Evolutionary conservation across 345 rosid genomes (phyloP).

Genomic region (Moringa oleifera): DNA sequence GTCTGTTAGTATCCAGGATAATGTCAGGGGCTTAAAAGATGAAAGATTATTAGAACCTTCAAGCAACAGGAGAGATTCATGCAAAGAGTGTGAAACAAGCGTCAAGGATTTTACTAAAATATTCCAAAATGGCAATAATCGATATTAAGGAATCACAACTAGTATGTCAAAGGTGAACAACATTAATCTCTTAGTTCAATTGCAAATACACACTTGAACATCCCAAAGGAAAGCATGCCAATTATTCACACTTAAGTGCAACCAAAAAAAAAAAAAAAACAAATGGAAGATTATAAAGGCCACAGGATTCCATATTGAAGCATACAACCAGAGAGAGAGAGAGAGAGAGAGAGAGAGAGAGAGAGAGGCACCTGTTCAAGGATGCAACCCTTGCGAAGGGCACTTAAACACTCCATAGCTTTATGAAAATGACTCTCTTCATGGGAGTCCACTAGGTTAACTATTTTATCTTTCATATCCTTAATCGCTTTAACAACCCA

Average conservation of each 20-base stretch:
- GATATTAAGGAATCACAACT: too few species aligned
- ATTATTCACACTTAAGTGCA: background rate
- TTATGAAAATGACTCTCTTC: slow-evolving; percentile 35
- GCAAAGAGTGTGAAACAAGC: background rate
- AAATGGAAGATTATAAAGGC: background rate
- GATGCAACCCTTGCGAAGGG: slow-evolving; percentile 84
- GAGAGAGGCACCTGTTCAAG: slow-evolving; percentile 62
- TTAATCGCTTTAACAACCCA: slow-evolving; percentile 61
- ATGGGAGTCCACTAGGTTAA: slow-evolving; percentile 36
- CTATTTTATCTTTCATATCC: slow-evolving; percentile 53
- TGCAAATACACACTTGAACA: background rate
- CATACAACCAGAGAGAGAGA: slow-evolving; percentile 9
- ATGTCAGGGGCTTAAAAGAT: background rate
- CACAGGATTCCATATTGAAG: too few species aligned
- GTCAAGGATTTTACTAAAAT: background rate
- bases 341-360: slow-evolving; percentile 6
- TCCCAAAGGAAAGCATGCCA: background rate
- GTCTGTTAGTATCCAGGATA: background rate
- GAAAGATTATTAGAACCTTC: background rate
- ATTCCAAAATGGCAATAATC: background rate
- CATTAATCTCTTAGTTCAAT: background rate
- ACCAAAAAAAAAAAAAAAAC: background rate
- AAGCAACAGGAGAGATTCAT: background rate
- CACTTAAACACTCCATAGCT: slow-evolving; percentile 55
- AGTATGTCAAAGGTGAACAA: too few species aligned